Conservation (phyloP, 805 yeast genomes). For the Metschnikowia orientalis region DNA sequence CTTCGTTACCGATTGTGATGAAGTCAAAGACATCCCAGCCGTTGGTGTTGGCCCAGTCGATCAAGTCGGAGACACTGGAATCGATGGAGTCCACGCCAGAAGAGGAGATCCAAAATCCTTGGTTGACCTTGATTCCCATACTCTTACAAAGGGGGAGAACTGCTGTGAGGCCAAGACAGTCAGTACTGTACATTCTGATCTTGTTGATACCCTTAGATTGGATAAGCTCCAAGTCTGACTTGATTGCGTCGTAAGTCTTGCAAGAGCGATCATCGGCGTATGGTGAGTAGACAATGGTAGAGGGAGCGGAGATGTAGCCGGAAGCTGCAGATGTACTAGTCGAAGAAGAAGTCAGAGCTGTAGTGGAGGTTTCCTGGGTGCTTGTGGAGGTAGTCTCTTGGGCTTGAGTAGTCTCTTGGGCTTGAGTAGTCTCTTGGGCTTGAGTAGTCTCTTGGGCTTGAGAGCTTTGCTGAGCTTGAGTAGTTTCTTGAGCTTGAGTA, state of each 20-base stretch:
- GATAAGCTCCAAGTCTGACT: constrained; percentile 56
- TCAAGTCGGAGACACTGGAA: constrained; percentile 48
- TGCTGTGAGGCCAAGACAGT: constrained; percentile 65
- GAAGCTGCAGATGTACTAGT: constrained; percentile 10
- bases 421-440: background rate
- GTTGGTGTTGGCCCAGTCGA: constrained; percentile 44
- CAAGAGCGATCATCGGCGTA: constrained; percentile 66
- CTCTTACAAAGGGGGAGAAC: constrained; percentile 56
- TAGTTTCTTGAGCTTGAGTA: background rate
- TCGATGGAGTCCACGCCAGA: constrained; percentile 71
- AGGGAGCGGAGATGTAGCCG: constrained; percentile 41
- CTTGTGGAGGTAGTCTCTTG: constrained; percentile 15
- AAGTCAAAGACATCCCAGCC: constrained; percentile 73
- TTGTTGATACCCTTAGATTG: constrained; percentile 55
- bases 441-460: background rate
- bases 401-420: constrained; percentile 7
- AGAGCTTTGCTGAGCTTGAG: background rate
- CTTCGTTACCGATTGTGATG: constrained; percentile 88
- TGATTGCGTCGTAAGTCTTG: constrained; percentile 52
- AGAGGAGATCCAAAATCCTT: constrained; percentile 76
- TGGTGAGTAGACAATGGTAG: constrained; percentile 72
- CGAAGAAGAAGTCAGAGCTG: constrained; percentile 14
- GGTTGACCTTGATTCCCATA: constrained; percentile 70
- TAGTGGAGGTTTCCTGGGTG: constrained; percentile 13
- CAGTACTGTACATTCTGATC: constrained; percentile 82